Evolutionary conservation across 208 protist genomes (phyloP), one percentile per base, ranked within the genome.

Genomic region (Acanthamoeba royreba): DNA sequence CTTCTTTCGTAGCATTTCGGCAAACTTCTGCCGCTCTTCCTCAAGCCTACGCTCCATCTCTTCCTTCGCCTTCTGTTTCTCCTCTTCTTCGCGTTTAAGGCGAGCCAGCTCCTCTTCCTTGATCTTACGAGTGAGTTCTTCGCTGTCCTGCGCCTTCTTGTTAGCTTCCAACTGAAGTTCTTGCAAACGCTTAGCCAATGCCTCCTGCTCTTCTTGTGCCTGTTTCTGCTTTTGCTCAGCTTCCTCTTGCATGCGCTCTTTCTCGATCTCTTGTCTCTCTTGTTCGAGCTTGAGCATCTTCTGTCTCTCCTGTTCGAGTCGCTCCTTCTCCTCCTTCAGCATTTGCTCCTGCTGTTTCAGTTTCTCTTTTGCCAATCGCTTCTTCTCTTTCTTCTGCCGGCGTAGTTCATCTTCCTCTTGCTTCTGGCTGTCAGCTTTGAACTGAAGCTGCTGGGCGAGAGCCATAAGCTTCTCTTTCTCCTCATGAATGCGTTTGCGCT

Each of bases 391-490:
- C 66, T 77, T 77, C 35, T 77, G 66, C 33, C 66, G 66, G 11
- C 66, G 66, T 19, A 77, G 66, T 40, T 77, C 66, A 11, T 77
- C 66, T 19, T 77, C 66, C n/a, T 77, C 66, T 40, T 77, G 25
- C 35, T 45, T 77, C 35, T 77, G 66, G 25, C 25, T 38, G 35
- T 77, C 66, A 40, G 66, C 66, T 40, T 77, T 77, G 35, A 22
- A 31, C 3, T 77, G 4, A 0, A 77, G 66, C 66, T 77, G 25
- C 35, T 42, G 33, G 17, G 66, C 66, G 66, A 77, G 66, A 4
- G 66, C 66, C 66, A 77, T 77, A 31, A 77, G 66, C 66, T 77
- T 77, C 66, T 77, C 35, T 40, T 77, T 77, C 66, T 77, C 66
- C 66, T 77, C 66, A 19, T 77, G 1, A 40, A 77, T 77, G 33